Evolutionary conservation across 257 asterid genomes (phyloP).

Genomic region (Salvia rosmarinus): DNA sequence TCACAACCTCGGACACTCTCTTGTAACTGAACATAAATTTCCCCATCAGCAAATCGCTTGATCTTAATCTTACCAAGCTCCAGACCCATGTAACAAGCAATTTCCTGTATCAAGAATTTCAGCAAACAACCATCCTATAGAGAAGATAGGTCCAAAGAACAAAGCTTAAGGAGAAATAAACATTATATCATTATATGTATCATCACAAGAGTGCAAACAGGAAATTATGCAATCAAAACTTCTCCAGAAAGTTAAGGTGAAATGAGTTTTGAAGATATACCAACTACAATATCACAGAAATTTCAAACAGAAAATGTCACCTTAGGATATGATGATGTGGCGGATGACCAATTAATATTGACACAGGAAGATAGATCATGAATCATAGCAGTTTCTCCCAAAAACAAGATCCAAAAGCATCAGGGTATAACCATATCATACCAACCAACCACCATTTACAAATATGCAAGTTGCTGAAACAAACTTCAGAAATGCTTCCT

Average conservation of each 20-base stretch:
- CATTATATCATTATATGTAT: not conserved
- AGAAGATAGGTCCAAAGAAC: not conserved
- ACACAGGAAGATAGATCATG: not conserved
- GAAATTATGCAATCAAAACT: not conserved
- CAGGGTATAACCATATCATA: conserved; percentile 2
- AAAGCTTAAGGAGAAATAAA: not conserved
- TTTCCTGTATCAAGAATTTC: conserved; percentile 53
- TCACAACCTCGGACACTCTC: conserved; percentile 91
- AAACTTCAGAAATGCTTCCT: not conserved
- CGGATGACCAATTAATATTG: not conserved
- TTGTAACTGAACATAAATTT: conserved; percentile 75
- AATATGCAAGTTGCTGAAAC: not conserved
- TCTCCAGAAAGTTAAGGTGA: not conserved
- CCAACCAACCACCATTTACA: not conserved
- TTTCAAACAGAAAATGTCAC: not conserved
- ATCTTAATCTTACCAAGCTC: conserved; percentile 71
- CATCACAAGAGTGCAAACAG: not conserved
- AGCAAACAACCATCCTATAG: not conserved
- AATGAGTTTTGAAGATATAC: not conserved
- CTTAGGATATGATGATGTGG: not conserved
- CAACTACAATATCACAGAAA: not conserved
- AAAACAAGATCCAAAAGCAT: conserved; percentile 6
- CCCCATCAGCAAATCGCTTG: conserved; percentile 85
- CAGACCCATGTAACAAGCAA: conserved; percentile 77
- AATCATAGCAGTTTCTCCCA: not conserved